These are phyloP conservation scores for Leishmania guyanensis DNA, from an alignment of 208 protist species.

Conservation along the genomic window DNA sequence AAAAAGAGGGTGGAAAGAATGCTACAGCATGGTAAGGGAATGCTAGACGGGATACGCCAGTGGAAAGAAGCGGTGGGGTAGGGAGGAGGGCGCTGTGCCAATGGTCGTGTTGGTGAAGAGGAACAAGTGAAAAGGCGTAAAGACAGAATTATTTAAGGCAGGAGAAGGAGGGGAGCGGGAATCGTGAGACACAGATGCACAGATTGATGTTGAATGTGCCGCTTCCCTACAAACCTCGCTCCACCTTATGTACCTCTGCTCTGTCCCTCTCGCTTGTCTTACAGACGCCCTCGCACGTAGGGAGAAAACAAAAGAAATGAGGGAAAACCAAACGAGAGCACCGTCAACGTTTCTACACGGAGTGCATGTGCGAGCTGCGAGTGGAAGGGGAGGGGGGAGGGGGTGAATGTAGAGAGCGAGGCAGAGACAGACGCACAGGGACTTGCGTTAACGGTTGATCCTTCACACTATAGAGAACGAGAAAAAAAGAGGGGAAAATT, in stretches of 20 bases:
- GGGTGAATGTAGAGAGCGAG: neutral
- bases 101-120: too few relatives aligned
- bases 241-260: too few relatives aligned
- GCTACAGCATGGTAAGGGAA: neutral
- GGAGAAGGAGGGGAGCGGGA: neutral
- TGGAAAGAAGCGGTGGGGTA: neutral
- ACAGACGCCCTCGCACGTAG: neutral
- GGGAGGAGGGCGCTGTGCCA: neutral
- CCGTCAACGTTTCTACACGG: neutral
- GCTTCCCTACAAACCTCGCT: neutral
- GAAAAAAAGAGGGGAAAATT: too few relatives aligned
- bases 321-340: neutral
- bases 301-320: neutral
- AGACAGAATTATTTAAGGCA: neutral
- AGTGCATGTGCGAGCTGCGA: neutral
- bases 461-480: neutral
- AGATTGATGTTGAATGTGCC: neutral
- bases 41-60: neutral
- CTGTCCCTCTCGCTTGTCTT: neutral
- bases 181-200: neutral
- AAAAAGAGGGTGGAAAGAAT: neutral
- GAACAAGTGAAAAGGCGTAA: neutral
- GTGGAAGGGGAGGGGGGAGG: neutral
- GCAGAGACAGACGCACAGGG: neutral
- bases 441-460: neutral